Base-by-base conservation (phyloP, 352 stramenopile genomes). In the Phytophthora syringae region DNA sequence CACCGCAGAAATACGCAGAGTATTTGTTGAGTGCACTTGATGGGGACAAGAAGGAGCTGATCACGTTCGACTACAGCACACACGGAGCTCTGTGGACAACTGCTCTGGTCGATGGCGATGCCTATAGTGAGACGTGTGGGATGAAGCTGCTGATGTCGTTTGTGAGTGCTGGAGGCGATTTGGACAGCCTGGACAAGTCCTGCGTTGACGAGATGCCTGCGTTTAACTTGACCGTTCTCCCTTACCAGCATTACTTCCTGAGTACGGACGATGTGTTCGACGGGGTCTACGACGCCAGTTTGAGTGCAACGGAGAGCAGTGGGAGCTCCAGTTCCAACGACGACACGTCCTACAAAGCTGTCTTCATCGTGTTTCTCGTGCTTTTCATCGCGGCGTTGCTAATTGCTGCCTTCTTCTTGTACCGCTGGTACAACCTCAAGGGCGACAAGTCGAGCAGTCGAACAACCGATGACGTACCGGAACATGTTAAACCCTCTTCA, bases 1-100 rank as follows among this genome's bases (percentile, higher is more conserved):
- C 77, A 3, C 74, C 73, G 6, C 57, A 82, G 57, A 84, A 87
- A 52, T 90, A 81, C 30, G 79, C 78, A 7, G 54, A 77, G 30
- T 73, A 64, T 10, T 62, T 86, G 7, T 49, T 76, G 2, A 44
- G 65, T 7, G 70, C 48, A 2, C 54, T 86, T 10, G 43, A 79
- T 10, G 74, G 70, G 7, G 44, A 66, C 24, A 64, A 61, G 10
- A 87, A 87, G 49, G 50, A 74, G 22, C 52, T 87, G 4, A 67
- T 89, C n/a, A 72, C 73, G 12, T 89, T 89, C 47, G 55, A 82
- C 15, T 67, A 75, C 27, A 68, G 74, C 4, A 64, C 69, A 0
- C 71, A 86, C 39, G 76, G 63, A 0, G 70, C 76, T 28, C 21
- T 86, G 1, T 64, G 58, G 37, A 79, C 49, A 28, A 82, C 70